Evolutionary conservation across 345 rosid species (phyloP).

Genomic region (Salix koriyanagi): DNA sequence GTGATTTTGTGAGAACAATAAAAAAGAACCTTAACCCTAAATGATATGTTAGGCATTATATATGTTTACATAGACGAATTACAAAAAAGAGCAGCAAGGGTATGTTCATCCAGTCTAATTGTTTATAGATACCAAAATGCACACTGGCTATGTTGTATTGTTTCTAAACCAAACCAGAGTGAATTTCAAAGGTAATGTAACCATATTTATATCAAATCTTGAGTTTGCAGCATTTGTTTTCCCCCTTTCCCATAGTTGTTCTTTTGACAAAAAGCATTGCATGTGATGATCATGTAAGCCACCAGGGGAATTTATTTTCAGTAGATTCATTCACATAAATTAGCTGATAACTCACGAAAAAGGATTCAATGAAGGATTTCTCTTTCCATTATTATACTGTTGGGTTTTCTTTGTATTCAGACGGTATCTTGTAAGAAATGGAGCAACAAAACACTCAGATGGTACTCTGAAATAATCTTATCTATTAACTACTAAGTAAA

Average conservation of each 20-base stretch:
- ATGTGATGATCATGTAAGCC: too few species aligned
- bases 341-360: neutral
- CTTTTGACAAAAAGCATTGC: too few species aligned
- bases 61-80: neutral
- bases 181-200: neutral
- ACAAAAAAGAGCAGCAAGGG: neutral
- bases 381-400: neutral
- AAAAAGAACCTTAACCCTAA: neutral
- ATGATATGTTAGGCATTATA: neutral
- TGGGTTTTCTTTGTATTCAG: neutral
- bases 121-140: neutral
- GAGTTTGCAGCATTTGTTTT: neutral
- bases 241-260: neutral
- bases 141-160: neutral
- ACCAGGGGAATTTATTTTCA: too few species aligned
- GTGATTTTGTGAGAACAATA: neutral
- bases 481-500: neutral
- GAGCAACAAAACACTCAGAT: neutral
- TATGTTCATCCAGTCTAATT: neutral
- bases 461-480: neutral
- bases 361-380: too few species aligned
- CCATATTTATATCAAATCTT: neutral
- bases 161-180: neutral
- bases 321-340: neutral
- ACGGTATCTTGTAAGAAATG: neutral